Conservation (phyloP, 768 basidiomycete species). For the Sarcodon aspratus region DNA sequence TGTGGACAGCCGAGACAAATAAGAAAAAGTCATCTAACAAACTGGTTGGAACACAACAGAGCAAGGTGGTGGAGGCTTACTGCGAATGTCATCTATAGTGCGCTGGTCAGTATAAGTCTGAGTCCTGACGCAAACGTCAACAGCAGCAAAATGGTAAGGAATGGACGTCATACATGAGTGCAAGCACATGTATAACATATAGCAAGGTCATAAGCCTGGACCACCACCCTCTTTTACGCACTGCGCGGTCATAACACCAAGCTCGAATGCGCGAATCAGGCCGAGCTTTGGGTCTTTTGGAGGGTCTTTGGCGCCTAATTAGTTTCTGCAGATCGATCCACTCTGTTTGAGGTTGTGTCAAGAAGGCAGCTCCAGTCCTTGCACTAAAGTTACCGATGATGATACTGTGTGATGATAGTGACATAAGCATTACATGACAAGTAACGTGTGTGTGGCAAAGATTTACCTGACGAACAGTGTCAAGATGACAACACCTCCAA, state of each 20-base stretch:
- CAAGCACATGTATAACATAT: constrained; percentile 72
- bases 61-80: constrained; percentile 25
- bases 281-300: constrained; percentile 59
- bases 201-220: constrained; percentile 65
- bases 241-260: constrained; percentile 91
- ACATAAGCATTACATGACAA: constrained; percentile 1
- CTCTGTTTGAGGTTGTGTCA: constrained; percentile 80
- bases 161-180: constrained; percentile 53
- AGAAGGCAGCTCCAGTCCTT: constrained; percentile 75
- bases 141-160: neutral
- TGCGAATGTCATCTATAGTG: constrained; percentile 42
- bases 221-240: constrained; percentile 93
- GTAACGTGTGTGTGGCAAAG: neutral
- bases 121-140: constrained; percentile 39
- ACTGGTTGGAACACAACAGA: neutral
- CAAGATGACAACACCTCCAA: constrained; percentile 84
- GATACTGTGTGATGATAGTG: constrained; percentile 41
- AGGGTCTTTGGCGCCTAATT: constrained; percentile 77
- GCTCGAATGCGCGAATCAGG: constrained; percentile 45
- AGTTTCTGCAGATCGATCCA: constrained; percentile 92
- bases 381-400: constrained; percentile 91
- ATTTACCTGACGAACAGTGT: constrained; percentile 84
- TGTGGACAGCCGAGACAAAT: constrained; percentile 56
- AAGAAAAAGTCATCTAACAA: constrained; percentile 70
- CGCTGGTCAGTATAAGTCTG: constrained; percentile 54